phyloP scores from a whole-genome alignment of 306 rosid genomes.

The Castanea mollissima region DNA sequence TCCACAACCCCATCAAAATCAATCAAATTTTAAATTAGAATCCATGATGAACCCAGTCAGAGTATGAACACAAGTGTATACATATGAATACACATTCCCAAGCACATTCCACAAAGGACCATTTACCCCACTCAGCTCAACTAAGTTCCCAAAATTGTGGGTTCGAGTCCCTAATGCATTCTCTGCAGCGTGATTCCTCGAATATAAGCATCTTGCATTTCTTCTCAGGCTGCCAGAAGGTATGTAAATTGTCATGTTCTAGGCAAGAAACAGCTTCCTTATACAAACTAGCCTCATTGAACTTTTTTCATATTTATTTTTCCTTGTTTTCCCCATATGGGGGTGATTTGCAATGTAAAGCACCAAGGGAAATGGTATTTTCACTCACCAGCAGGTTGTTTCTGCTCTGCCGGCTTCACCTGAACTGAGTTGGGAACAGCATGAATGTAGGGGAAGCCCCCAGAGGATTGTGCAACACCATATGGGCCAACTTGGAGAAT shows the following conservation, averaged over 20 bases:
- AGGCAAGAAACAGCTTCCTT: slow-evolving; percentile 31
- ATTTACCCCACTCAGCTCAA: slow-evolving; percentile 19
- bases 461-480: slow-evolving; percentile 53
- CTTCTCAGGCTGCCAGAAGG: slow-evolving; percentile 34
- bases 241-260: slow-evolving; percentile 16
- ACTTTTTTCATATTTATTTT: background rate
- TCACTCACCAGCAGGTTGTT: slow-evolving; percentile 96
- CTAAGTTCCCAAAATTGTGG: slow-evolving; percentile 58
- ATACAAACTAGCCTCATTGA: slow-evolving; percentile 30
- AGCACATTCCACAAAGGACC: slow-evolving; percentile 29
- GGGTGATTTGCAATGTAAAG: slow-evolving; percentile 27
- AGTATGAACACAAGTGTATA: slow-evolving; percentile 54
- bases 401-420: slow-evolving; percentile 88
- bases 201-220: slow-evolving; percentile 21
- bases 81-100: slow-evolving; percentile 39
- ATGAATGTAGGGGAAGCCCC: slow-evolving; percentile 65
- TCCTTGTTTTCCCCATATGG: background rate
- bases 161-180: slow-evolving; percentile 29
- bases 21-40: slow-evolving; percentile 51
- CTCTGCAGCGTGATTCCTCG: slow-evolving; percentile 12
- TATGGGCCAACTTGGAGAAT: slow-evolving; percentile 68
- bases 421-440: slow-evolving; percentile 66
- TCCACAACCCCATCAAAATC: slow-evolving; percentile 49
- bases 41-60: slow-evolving; percentile 57
- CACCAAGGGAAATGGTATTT: slow-evolving; percentile 19